Evolutionary conservation across 352 stramenopile species (phyloP).

Genomic region (Globisporangium alternatum): DNA sequence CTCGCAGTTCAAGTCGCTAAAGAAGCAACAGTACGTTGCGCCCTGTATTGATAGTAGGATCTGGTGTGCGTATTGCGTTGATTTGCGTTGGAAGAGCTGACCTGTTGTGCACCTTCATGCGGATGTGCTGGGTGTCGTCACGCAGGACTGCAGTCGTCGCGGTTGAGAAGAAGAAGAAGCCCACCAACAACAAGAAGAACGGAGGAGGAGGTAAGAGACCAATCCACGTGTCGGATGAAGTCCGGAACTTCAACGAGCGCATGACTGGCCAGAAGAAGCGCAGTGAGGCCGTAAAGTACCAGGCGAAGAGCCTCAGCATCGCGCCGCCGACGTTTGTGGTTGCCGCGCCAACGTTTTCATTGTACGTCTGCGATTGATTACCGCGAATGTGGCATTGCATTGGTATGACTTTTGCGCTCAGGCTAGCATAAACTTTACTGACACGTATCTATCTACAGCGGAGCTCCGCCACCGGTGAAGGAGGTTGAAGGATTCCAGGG

Average conservation of each 20-base stretch:
- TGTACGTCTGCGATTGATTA: slow-evolving; percentile 36
- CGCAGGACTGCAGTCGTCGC: slow-evolving; percentile 33
- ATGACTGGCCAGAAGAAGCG: slow-evolving; percentile 43
- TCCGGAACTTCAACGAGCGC: slow-evolving; percentile 79
- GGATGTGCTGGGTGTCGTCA: background rate
- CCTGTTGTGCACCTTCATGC: background rate
- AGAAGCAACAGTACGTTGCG: slow-evolving; percentile 48
- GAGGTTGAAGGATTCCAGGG: slow-evolving; percentile 71
- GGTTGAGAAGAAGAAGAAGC: slow-evolving; percentile 35
- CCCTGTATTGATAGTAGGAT: background rate
- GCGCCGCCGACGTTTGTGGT: slow-evolving; percentile 61
- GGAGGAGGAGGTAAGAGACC: slow-evolving; percentile 26
- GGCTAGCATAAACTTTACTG: background rate
- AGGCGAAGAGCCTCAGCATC: slow-evolving; percentile 30
- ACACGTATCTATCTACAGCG: slow-evolving; percentile 8
- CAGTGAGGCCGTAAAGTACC: slow-evolving; percentile 21
- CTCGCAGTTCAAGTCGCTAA: slow-evolving; percentile 64
- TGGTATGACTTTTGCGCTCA: background rate
- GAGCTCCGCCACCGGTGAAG: slow-evolving; percentile 17
- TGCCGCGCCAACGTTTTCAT: slow-evolving; percentile 62
- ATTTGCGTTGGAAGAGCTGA: background rate
- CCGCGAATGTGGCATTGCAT: background rate
- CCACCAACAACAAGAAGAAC: slow-evolving; percentile 22
- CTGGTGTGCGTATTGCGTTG: background rate
- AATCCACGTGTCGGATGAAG: slow-evolving; percentile 43